These are phyloP conservation scores for Thielaviopsis ethacetica DNA, from an alignment of 2,329 filamentous ascomycete species.

Conservation along the genomic window DNA sequence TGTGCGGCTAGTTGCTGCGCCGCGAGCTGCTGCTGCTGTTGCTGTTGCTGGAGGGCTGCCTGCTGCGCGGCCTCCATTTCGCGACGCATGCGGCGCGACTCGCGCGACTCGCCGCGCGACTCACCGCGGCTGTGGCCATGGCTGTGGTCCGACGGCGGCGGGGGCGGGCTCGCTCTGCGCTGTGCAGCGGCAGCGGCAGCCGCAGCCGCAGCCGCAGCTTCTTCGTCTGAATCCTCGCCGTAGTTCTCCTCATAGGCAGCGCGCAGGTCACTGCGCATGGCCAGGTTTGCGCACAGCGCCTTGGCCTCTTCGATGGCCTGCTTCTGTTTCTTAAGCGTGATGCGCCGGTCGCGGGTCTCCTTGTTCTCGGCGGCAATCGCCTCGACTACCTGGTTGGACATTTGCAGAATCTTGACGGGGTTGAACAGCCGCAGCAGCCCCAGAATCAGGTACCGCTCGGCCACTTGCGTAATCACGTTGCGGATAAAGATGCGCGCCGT, in stretches of 20 bases:
- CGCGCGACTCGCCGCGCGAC: background rate
- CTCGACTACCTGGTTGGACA: constrained; percentile 28
- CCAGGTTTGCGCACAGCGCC: constrained; percentile 31
- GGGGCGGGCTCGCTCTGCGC: background rate
- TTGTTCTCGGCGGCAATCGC: constrained; percentile 36
- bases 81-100: background rate
- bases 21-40: constrained; percentile 6
- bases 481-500: constrained; percentile 35
- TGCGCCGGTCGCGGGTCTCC: constrained; percentile 32
- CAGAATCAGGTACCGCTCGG: constrained; percentile 33
- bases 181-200: background rate
- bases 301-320: constrained; percentile 33
- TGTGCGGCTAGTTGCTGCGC: constrained; percentile 1
- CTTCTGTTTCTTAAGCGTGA: constrained; percentile 31
- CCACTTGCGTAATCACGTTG: constrained; percentile 35
- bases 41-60: background rate
- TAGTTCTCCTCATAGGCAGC: constrained; percentile 18
- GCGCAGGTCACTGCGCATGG: constrained; percentile 35
- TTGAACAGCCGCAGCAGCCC: constrained; percentile 37
- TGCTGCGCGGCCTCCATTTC: background rate
- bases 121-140: background rate
- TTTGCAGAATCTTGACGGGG: constrained; percentile 32
- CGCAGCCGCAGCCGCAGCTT: constrained; percentile 1
- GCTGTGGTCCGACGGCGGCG: background rate
- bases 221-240: constrained; percentile 9